Evolutionary conservation across 768 basidiomycete genomes (phyloP), one percentile per base, ranked within the genome.

Genomic region (Amylocystis lapponica): DNA sequence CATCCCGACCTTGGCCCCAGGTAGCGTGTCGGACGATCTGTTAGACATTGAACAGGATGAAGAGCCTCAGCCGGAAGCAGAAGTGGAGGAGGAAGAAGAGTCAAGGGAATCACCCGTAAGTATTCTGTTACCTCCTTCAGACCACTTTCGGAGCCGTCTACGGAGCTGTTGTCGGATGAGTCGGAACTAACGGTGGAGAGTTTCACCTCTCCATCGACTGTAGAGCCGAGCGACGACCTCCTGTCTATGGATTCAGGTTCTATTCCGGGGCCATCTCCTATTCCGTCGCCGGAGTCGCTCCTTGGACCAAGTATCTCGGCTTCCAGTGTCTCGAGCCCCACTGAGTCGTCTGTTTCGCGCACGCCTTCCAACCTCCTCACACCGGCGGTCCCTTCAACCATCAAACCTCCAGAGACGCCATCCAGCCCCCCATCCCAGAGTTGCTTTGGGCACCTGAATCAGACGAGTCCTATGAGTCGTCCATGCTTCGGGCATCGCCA

Each of bases 401-500:
- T 47, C 41, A 51, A 44, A 19, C 58, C 57, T 12, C 65, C 66
- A 3, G 61, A 65, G 3, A 57, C 57, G 1, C 67, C 71, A 16
- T 64, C 58, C 16, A 73, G 65, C 47, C 54, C 71, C 39, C 71
- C 31, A 48, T 74, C 45, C 60, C 65, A 36, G 63, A 65, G 43
- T 58, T 63, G 38, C 52, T 66, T 20, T 88, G 83, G 81, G 78
- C 73, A 3, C 58, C 71, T 3, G 79, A 79, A 53, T 82, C 81
- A 0, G 79, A 85, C 41, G 56, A 69, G 8, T 82, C 87, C 0
- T 90, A 83, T 48, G 86, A 89, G 16, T 88, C 87, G 0, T 83
- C 85, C 1, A 64, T 84, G 17, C 66, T 90, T 17, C 68, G 66
- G 5, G 79, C 86, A 1, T 87, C 87, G 2, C 83, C 82, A n/a